These are phyloP conservation scores for Botrytis sinoallii DNA, from an alignment of 2,329 filamentous ascomycete genomes.

Conservation along the genomic window DNA sequence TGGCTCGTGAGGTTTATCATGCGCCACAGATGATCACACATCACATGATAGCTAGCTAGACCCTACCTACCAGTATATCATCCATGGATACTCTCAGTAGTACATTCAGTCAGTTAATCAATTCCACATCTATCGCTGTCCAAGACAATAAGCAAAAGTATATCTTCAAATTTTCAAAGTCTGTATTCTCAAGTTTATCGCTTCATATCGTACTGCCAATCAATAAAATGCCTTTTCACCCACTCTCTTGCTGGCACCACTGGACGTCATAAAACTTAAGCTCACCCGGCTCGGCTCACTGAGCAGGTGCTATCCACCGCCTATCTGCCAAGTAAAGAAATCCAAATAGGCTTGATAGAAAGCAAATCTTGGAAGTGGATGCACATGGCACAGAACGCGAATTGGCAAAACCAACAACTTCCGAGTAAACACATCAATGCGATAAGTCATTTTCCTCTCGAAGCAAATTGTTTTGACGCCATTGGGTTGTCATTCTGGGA, in stretches of 20 bases:
- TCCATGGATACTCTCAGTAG: neutral
- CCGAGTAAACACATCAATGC: neutral
- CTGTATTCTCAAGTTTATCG: too few relatives aligned
- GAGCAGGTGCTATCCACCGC: neutral
- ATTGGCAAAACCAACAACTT: neutral
- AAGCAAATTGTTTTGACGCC: neutral
- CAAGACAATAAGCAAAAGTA: neutral
- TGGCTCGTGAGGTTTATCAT: neutral
- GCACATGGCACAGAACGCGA: neutral
- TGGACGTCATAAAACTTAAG: neutral
- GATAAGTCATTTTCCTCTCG: neutral
- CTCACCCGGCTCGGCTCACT: neutral
- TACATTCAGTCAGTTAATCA: neutral
- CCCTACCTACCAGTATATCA: neutral
- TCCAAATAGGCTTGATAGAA: neutral
- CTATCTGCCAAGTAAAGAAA: neutral
- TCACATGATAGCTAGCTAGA: neutral
- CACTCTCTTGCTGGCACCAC: neutral
- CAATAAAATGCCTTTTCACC: neutral
- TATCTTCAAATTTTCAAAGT: neutral
- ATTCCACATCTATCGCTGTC: neutral
- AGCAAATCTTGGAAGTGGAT: conserved; percentile 10
- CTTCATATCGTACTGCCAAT: neutral
- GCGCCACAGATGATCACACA: neutral
- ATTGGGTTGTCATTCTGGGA: neutral